phyloP scores from a whole-genome alignment of 345 rosid genomes.

The Sisymbrium altissimum region DNA sequence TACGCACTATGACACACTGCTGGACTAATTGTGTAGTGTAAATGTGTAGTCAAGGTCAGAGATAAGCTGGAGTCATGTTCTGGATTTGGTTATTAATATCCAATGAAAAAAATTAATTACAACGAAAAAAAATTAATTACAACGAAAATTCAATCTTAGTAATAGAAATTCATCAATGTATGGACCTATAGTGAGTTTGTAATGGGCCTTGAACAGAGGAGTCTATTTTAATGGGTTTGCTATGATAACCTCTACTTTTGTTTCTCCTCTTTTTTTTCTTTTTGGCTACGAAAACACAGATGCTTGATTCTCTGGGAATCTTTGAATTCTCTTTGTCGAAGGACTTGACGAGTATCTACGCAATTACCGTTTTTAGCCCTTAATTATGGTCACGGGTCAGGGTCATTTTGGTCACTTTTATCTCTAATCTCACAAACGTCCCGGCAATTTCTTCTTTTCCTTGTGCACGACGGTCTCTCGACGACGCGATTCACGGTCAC shows the following conservation, averaged over 20 bases:
- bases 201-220: neutral
- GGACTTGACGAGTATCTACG: neutral
- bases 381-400: neutral
- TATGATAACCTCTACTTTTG: neutral
- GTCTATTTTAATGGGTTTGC: neutral
- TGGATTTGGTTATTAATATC: too few relatives aligned
- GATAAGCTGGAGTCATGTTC: too few relatives aligned
- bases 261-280: neutral
- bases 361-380: neutral
- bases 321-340: conserved; percentile 12
- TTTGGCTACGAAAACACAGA: neutral
- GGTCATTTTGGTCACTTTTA: conserved; percentile 9
- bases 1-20: too few relatives aligned
- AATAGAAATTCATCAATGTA: neutral
- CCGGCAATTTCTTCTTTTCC: conserved; percentile 10
- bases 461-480: conserved; percentile 18
- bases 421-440: conserved; percentile 18
- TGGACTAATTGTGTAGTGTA: too few relatives aligned
- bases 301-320: conserved; percentile 22
- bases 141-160: neutral
- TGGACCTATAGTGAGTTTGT: neutral
- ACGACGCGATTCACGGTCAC: conserved; percentile 14
- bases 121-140: neutral
- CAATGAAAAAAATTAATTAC: too few relatives aligned
- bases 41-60: too few relatives aligned